A percentile compares a stretch with the other conserved stretches of the same genome.
These are phyloP conservation scores for Didymella lethalis DNA, from an alignment of 2,329 filamentous ascomycete species.

Conservation along the genomic window DNA sequence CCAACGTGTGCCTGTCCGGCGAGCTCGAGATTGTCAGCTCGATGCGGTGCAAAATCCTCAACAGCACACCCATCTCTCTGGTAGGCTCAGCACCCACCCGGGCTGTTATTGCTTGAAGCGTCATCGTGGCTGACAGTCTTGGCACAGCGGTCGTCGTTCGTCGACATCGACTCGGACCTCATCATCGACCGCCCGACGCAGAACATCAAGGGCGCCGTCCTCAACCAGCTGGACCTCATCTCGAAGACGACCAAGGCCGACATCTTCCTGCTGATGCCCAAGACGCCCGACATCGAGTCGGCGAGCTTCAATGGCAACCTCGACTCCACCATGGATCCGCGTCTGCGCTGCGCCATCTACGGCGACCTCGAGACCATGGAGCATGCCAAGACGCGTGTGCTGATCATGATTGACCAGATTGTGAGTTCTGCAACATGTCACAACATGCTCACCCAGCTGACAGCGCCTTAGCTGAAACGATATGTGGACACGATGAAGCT, in stretches of 20 bases:
- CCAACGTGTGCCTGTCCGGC: slow-evolving; percentile 90
- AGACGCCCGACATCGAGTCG: slow-evolving; percentile 79
- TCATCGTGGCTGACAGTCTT: slow-evolving; percentile 31
- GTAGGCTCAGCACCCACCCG: slow-evolving; percentile 62
- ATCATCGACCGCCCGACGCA: slow-evolving; percentile 77
- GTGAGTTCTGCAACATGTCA: slow-evolving; percentile 60
- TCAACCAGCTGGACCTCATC: slow-evolving; percentile 85
- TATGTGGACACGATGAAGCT: slow-evolving; percentile 81
- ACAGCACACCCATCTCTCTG: slow-evolving; percentile 89
- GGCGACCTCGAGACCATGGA: slow-evolving; percentile 95
- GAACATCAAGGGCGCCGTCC: slow-evolving; percentile 76
- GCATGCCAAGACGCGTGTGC: slow-evolving; percentile 92
- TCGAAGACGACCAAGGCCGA: slow-evolving; percentile 91
- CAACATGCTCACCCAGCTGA: slow-evolving; percentile 45
- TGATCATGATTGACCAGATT: slow-evolving; percentile 97
- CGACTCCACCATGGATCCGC: slow-evolving; percentile 82
- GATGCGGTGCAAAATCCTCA: slow-evolving; percentile 87
- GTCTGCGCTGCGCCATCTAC: slow-evolving; percentile 92
- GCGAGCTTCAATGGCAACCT: slow-evolving; percentile 77
- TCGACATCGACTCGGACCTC: slow-evolving; percentile 91
- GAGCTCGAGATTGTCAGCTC: slow-evolving; percentile 87
- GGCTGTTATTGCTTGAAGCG: not conserved
- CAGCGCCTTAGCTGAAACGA: slow-evolving; percentile 67
- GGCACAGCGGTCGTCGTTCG: slow-evolving; percentile 82
- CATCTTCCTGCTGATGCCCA: slow-evolving; percentile 93